These are phyloP conservation scores for Calcarisporium arbuscula DNA, from an alignment of 2,329 filamentous ascomycete genomes.

Conservation along the genomic window DNA sequence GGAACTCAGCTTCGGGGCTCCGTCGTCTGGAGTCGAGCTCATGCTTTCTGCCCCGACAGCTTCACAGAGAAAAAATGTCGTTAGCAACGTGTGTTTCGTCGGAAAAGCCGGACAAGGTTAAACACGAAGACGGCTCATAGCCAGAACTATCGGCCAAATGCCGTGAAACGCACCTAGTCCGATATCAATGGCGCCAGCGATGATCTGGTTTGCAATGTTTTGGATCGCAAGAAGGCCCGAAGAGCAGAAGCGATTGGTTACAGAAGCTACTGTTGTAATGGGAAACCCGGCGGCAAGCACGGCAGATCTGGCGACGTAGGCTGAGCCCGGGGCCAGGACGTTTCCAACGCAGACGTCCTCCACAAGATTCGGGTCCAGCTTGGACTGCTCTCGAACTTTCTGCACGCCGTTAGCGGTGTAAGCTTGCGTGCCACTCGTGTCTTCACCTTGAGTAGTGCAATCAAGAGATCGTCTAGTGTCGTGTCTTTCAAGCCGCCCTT, in stretches of 20 bases:
- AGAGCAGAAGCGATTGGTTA: conserved; percentile 81
- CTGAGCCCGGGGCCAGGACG: conserved; percentile 82
- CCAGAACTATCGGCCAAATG: too few relatives aligned
- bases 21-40: conserved; percentile 64
- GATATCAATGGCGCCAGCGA: conserved; percentile 62
- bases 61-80: too few relatives aligned
- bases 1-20: too few relatives aligned
- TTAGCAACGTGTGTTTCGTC: too few relatives aligned
- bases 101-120: too few relatives aligned
- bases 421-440: too few relatives aligned
- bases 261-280: conserved; percentile 69
- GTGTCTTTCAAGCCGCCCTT: too few relatives aligned
- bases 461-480: too few relatives aligned
- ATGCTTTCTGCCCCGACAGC: conserved; percentile 98
- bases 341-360: conserved; percentile 83
- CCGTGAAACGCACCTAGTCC: conserved; percentile 75
- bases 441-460: too few relatives aligned
- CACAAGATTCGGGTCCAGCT: conserved; percentile 60
- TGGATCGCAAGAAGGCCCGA: conserved; percentile 74
- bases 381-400: too few relatives aligned
- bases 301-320: conserved; percentile 87
- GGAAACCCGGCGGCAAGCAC: conserved; percentile 77
- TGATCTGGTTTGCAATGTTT: conserved; percentile 66
- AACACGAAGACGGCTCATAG: too few relatives aligned
- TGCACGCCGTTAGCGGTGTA: too few relatives aligned